A percentile compares a stretch with the other conserved stretches of the same genome.
Conservation (phyloP, 176 grass and related monocot genomes). For the sorghum (Sorghum bicolor) region Sorghum_bicolor_NCBIv3 NC_012870.2:58516001-58516500, state of each 20-base stretch:
- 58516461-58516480: no score
- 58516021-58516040: conserved; percentile 5
- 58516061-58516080: conserved; percentile 70
- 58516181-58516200: conserved; percentile 37
- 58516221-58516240: conserved; percentile 50
- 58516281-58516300: no score
- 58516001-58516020: not conserved
- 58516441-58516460: no score
- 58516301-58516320: no score
- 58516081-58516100: conserved; percentile 77
- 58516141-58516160: conserved; percentile 26
- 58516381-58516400: no score
- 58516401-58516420: no score
- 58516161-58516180: conserved; percentile 54
- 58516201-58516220: conserved; percentile 51
- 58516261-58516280: conserved; percentile 51
- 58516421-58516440: no score
- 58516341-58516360: no score
- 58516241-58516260: conserved; percentile 41
- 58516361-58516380: no score
- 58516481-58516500: no score
- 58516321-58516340: no score
- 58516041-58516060: conserved; percentile 93
- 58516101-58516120: conserved; percentile 46
- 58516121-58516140: conserved; percentile 2